A percentile compares a stretch with the other conserved stretches of the same genome.
Conservation (phyloP, 257 asterid species). For the Scutellaria galericulata region DNA sequence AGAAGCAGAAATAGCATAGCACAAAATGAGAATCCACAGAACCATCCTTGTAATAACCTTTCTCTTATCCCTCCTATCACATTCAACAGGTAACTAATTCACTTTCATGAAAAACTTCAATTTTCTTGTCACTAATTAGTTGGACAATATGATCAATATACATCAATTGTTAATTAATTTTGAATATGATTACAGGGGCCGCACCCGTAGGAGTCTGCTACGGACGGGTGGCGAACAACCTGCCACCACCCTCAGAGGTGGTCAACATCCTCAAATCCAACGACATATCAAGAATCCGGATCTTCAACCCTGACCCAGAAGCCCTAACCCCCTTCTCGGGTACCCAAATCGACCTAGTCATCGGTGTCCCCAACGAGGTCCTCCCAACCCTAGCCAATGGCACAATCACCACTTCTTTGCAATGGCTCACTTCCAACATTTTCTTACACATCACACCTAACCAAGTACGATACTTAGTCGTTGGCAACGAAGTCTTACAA, state of each 20-base stretch:
- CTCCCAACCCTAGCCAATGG: slow-evolving; percentile 67
- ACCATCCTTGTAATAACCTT: slow-evolving; percentile 21
- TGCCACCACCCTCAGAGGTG: slow-evolving; percentile 54
- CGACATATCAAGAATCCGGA: slow-evolving; percentile 51
- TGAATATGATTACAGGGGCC: slow-evolving; percentile 35
- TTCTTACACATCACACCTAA: slow-evolving; percentile 49
- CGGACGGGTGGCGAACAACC: slow-evolving; percentile 60
- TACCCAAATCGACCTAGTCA: slow-evolving; percentile 56
- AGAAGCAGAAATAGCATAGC: slow-evolving; percentile 12
- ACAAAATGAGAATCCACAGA: slow-evolving; percentile 24
- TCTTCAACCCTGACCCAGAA: slow-evolving; percentile 62
- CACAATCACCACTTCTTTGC: slow-evolving; percentile 38
- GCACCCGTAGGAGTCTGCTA: slow-evolving; percentile 75
- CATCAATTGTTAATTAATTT: not conserved
- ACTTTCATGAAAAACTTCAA: not conserved
- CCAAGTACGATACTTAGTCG: slow-evolving; percentile 63
- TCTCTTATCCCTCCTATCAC: slow-evolving; percentile 28
- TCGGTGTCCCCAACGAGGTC: slow-evolving; percentile 75
- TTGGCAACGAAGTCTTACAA: slow-evolving; percentile 62
- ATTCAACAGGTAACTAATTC: slow-evolving; percentile 32
- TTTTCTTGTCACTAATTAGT: not conserved
- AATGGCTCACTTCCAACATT: slow-evolving; percentile 63
- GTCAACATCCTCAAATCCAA: slow-evolving; percentile 54
- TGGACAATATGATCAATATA: not conserved
- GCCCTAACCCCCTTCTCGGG: slow-evolving; percentile 58